Percentiles rank a stretch among this genome's conserved stretches.
Conservation (phyloP, 768 basidiomycete species). For the Mycena haematopus region DNA sequence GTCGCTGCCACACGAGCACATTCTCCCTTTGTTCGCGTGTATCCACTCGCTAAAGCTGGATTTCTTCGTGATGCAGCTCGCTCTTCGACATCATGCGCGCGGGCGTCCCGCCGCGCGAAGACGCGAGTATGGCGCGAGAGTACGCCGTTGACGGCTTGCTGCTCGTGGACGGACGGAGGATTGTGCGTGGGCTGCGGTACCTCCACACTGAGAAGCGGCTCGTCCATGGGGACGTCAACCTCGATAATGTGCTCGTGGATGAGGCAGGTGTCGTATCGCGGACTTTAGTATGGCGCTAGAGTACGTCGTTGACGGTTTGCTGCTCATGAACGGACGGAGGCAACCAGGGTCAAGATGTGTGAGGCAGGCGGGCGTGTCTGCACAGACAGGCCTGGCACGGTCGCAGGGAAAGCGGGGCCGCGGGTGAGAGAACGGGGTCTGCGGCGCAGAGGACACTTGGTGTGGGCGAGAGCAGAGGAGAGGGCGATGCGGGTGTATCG, state of each 20-base stretch:
- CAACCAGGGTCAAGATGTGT: too few relatives aligned
- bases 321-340: too few relatives aligned
- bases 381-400: too few relatives aligned
- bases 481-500: too few relatives aligned
- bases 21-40: conserved; percentile 80
- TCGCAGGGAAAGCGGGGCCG: too few relatives aligned
- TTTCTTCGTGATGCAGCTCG: conserved; percentile 83
- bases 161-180: conserved; percentile 86
- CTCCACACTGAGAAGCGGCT: conserved; percentile 77
- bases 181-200: conserved; percentile 83
- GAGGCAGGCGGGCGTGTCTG: too few relatives aligned
- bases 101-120: conserved; percentile 74
- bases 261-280: conserved; percentile 85
- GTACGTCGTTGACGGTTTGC: too few relatives aligned
- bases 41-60: conserved; percentile 67
- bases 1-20: conserved; percentile 81
- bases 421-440: too few relatives aligned
- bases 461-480: too few relatives aligned
- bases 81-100: conserved; percentile 83
- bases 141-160: too few relatives aligned
- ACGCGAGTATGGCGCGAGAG: too few relatives aligned
- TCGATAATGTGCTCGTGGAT: conserved; percentile 95
- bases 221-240: conserved; percentile 95
- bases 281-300: conserved; percentile 93
- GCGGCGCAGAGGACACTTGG: too few relatives aligned